A percentile compares a stretch with the other conserved stretches of the same genome.
These are phyloP conservation scores for Fusarium temperatum DNA, from an alignment of 2,329 filamentous ascomycete species.

Conservation along the genomic window DNA sequence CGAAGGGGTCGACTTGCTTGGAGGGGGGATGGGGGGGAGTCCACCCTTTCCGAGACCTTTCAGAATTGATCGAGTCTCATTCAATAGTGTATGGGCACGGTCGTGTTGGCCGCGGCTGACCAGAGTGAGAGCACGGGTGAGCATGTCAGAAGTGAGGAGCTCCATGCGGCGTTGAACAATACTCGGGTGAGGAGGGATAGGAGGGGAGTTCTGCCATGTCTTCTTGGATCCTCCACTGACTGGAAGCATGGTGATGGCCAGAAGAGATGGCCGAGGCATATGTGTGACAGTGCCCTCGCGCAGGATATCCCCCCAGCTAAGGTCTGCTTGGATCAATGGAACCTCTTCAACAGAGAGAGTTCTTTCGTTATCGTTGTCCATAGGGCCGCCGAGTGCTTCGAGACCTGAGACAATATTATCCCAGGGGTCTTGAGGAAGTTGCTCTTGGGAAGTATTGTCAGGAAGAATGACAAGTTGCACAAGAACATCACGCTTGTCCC, in stretches of 20 bases:
- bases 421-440: slow-evolving; percentile 93
- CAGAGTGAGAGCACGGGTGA: slow-evolving; percentile 88
- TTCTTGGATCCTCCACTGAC: slow-evolving; percentile 69
- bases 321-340: slow-evolving; percentile 92
- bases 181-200: slow-evolving; percentile 93
- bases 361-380: slow-evolving; percentile 87
- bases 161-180: slow-evolving; percentile 98
- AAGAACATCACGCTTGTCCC: slow-evolving; percentile 92
- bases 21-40: slow-evolving; percentile 84
- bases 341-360: slow-evolving; percentile 91
- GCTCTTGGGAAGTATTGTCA: slow-evolving; percentile 83
- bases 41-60: slow-evolving; percentile 96
- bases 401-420: slow-evolving; percentile 95
- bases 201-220: slow-evolving; percentile 72
- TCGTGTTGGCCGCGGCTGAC: slow-evolving; percentile 94
- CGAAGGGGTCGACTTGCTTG: slow-evolving; percentile 50
- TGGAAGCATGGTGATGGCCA: slow-evolving; percentile 96
- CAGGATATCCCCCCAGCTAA: slow-evolving; percentile 92
- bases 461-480: slow-evolving; percentile 93
- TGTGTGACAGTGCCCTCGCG: slow-evolving; percentile 88
- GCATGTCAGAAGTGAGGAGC: slow-evolving; percentile 96
- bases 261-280: slow-evolving; percentile 85
- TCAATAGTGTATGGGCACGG: slow-evolving; percentile 88
- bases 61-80: slow-evolving; percentile 92
- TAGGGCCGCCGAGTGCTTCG: slow-evolving; percentile 87